Percentiles rank a stretch among this genome's conserved stretches.
Evolutionary conservation across 768 basidiomycete species (phyloP).

Genomic region (Termitomyces bulborhizus): DNA sequence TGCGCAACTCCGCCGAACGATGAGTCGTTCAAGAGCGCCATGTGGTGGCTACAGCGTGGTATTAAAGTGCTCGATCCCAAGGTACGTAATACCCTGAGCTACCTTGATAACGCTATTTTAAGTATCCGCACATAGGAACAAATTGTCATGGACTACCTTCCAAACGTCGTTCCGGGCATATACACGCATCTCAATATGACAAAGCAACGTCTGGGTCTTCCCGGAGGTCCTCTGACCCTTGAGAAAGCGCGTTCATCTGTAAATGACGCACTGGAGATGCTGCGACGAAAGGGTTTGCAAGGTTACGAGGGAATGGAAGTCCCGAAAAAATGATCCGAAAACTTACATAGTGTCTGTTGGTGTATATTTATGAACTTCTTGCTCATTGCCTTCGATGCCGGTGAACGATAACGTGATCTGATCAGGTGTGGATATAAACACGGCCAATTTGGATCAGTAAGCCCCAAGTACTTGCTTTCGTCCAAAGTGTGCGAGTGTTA

Average conservation of each 20-base stretch:
- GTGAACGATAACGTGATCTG: neutral
- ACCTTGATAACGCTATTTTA: neutral
- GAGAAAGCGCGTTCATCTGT: conserved; percentile 63
- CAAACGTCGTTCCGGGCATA: conserved; percentile 75
- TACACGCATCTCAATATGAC: conserved; percentile 71
- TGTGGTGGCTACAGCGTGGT: conserved; percentile 86
- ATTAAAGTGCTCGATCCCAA: conserved; percentile 66
- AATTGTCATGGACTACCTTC: conserved; percentile 75
- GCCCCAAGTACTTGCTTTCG: conserved; percentile 1
- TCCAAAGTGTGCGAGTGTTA: conserved; percentile 3
- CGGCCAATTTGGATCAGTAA: neutral
- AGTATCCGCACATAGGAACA: conserved; percentile 48
- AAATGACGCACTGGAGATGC: conserved; percentile 68
- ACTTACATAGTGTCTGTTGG: neutral
- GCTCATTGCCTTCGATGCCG: neutral
- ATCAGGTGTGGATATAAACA: neutral
- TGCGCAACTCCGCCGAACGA: conserved; percentile 74
- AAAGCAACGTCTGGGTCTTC: conserved; percentile 73
- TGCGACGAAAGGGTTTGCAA: conserved; percentile 40
- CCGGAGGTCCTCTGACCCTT: conserved; percentile 58
- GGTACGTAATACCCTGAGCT: conserved; percentile 28
- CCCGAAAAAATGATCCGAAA: conserved; percentile 10
- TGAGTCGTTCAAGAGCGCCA: conserved; percentile 72
- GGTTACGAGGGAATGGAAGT: conserved; percentile 16
- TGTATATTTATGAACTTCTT: neutral